A percentile compares a stretch with the other conserved stretches of the same genome.
phyloP scores from a whole-genome alignment of 371 early-diverging fungal species.

The Rhizopus microsporus region DNA sequence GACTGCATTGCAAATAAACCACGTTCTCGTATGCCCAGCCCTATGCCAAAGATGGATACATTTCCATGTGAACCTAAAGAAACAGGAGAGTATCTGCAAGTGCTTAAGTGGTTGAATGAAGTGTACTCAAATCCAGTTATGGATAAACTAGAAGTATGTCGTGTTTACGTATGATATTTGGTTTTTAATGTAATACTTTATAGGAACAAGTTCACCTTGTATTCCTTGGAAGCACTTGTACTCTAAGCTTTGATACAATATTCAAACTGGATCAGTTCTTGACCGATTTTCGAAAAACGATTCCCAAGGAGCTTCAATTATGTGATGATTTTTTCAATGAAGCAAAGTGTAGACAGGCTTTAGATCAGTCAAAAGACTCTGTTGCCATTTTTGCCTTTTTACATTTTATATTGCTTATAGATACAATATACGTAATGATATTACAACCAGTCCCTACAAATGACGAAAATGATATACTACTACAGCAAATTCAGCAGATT shows the following conservation, averaged over 20 bases:
- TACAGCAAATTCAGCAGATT: constrained; percentile 9
- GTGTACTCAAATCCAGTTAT: constrained; percentile 11
- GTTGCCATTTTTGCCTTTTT: constrained; percentile 7
- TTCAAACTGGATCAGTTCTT: constrained; percentile 11
- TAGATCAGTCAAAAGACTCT: constrained; percentile 4
- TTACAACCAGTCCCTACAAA: constrained; percentile 15
- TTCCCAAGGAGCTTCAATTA: constrained; percentile 11
- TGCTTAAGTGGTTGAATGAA: constrained; percentile 5
- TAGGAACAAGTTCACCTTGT: constrained; percentile 11
- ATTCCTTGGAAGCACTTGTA: constrained; percentile 14
- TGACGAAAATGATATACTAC: constrained; percentile 4
- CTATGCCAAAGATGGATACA: constrained; percentile 2
- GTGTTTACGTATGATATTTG: not conserved
- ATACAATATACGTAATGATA: constrained; percentile 10
- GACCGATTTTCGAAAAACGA: constrained; percentile 3
- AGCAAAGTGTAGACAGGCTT: constrained; percentile 4
- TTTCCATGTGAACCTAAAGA: constrained; percentile 8
- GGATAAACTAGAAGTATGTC: constrained; percentile 6
- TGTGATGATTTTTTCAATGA: constrained; percentile 8
- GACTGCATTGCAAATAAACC: constrained; percentile 2
- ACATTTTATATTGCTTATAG: constrained; percentile 4
- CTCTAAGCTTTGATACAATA: constrained; percentile 22
- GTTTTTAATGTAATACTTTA: not conserved
- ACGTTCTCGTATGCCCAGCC: not conserved
- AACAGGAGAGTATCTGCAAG: not conserved